A percentile compares a stretch with the other conserved stretches of the same genome.
Conservation (phyloP, 2,329 filamentous ascomycete species). For the Botryosphaeria dothidea region DNA sequence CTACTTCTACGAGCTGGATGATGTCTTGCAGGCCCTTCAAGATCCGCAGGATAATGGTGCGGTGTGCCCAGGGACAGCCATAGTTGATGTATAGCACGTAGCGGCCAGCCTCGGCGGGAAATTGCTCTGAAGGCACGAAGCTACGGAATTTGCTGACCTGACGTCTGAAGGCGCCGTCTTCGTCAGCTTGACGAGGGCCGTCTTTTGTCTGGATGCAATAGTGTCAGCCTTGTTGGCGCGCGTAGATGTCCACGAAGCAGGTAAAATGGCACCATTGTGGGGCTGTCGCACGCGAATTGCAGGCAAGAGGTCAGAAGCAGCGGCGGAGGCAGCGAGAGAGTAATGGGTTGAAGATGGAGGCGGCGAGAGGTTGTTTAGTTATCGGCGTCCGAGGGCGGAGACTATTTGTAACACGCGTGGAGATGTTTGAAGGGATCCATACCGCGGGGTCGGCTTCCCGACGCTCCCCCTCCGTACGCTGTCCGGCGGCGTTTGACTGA, state of each 20-base stretch:
- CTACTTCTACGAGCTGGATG: constrained; percentile 47
- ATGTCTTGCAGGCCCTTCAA: constrained; percentile 52
- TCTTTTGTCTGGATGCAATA: not conserved
- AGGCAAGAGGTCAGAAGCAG: not conserved
- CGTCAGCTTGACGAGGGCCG: constrained; percentile 30
- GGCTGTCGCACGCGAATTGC: not conserved
- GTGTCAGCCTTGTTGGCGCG: not conserved
- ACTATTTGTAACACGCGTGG: not conserved
- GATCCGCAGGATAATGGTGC: constrained; percentile 47
- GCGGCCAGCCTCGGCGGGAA: constrained; percentile 56
- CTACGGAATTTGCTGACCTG: constrained; percentile 58
- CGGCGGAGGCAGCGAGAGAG: not conserved
- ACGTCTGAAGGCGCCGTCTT: constrained; percentile 58
- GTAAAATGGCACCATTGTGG: not conserved
- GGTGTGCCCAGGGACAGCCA: constrained; percentile 63
- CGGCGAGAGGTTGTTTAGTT: too few species aligned
- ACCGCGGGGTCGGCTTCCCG: not conserved
- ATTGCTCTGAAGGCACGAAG: constrained; percentile 54
- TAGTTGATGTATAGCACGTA: constrained; percentile 62
- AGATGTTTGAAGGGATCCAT: not conserved
- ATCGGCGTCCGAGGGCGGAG: not conserved
- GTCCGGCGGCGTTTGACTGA: not conserved
- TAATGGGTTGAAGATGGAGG: too few species aligned
- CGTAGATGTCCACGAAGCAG: not conserved
- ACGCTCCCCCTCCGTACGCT: not conserved